Percentiles rank a stretch among this genome's conserved stretches.
phyloP scores from a whole-genome alignment of 1,284 basidiomycete genomes.

The Ustilago bromivora region DNA sequence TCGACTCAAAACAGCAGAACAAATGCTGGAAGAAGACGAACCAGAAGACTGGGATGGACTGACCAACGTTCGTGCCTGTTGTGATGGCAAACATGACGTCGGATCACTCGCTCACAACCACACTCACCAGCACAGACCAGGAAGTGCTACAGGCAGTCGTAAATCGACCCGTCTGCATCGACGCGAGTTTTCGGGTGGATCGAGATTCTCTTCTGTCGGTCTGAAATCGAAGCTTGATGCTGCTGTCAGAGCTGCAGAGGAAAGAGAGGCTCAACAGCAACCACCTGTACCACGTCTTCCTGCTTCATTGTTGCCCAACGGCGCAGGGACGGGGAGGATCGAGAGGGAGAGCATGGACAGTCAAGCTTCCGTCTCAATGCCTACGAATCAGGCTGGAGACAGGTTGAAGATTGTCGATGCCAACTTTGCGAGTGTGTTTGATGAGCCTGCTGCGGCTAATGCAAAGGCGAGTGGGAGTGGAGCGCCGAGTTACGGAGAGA shows the following conservation, averaged over 20 bases:
- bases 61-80: slow-evolving; percentile 81
- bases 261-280: slow-evolving; percentile 22
- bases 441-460: slow-evolving; percentile 3
- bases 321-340: slow-evolving; percentile 13
- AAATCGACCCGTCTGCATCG: slow-evolving; percentile 41
- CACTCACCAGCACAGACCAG: slow-evolving; percentile 24
- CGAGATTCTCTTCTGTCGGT: slow-evolving; percentile 33
- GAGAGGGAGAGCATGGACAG: slow-evolving; percentile 39
- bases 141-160: slow-evolving; percentile 19
- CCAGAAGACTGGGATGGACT: slow-evolving; percentile 90
- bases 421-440: slow-evolving; percentile 22
- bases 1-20: slow-evolving; percentile 61
- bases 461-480: not conserved
- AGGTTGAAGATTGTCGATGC: slow-evolving; percentile 10
- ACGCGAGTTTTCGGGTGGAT: slow-evolving; percentile 40
- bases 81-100: slow-evolving; percentile 85
- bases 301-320: slow-evolving; percentile 29
- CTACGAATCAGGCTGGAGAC: slow-evolving; percentile 7
- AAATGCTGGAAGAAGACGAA: slow-evolving; percentile 75
- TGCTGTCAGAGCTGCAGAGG: slow-evolving; percentile 29
- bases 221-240: slow-evolving; percentile 46
- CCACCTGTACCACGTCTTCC: slow-evolving; percentile 24
- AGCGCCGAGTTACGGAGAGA: slow-evolving; percentile 41
- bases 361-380: slow-evolving; percentile 14
- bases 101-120: slow-evolving; percentile 65